Evolutionary conservation across 306 rosid species (phyloP).

Genomic region (Purshia tridentata): DNA sequence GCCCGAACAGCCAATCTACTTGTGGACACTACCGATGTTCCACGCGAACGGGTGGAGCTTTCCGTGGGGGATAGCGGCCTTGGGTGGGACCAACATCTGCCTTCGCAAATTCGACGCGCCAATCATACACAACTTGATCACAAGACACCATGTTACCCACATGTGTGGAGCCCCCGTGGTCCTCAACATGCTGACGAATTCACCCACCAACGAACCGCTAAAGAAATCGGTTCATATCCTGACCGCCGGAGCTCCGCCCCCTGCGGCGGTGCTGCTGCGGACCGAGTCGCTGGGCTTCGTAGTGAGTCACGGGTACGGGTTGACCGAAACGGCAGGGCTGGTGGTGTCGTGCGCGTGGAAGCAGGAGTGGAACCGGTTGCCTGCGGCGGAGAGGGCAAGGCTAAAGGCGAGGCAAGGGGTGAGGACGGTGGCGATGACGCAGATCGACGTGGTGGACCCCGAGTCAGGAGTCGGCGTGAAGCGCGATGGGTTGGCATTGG

Average conservation of each 20-base stretch:
- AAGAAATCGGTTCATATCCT: constrained; percentile 36
- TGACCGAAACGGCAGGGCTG: constrained; percentile 56
- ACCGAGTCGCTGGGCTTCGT: constrained; percentile 50
- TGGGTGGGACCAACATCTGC: constrained; percentile 66
- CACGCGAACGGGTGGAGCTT: constrained; percentile 81
- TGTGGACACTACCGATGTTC: constrained; percentile 79
- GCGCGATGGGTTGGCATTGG: constrained; percentile 35
- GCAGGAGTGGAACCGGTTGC: constrained; percentile 41
- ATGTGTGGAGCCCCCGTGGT: constrained; percentile 78
- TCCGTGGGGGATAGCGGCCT: constrained; percentile 70
- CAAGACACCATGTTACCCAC: constrained; percentile 48
- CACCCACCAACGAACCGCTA: background rate
- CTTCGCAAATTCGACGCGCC: constrained; percentile 50
- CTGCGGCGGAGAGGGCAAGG: constrained; percentile 49
- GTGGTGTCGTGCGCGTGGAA: constrained; percentile 61
- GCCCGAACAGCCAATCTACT: constrained; percentile 41
- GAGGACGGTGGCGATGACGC: constrained; percentile 32
- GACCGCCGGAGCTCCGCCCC: constrained; percentile 60
- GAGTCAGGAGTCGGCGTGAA: constrained; percentile 31
- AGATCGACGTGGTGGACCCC: constrained; percentile 46
- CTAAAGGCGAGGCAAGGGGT: constrained; percentile 56
- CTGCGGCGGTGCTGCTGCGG: constrained; percentile 30
- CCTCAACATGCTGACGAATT: constrained; percentile 48
- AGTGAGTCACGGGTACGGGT: constrained; percentile 58
- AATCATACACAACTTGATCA: constrained; percentile 34